Base-by-base conservation (phyloP, 2,329 filamentous ascomycete genomes). In the Akanthomyces lecanii region DNA sequence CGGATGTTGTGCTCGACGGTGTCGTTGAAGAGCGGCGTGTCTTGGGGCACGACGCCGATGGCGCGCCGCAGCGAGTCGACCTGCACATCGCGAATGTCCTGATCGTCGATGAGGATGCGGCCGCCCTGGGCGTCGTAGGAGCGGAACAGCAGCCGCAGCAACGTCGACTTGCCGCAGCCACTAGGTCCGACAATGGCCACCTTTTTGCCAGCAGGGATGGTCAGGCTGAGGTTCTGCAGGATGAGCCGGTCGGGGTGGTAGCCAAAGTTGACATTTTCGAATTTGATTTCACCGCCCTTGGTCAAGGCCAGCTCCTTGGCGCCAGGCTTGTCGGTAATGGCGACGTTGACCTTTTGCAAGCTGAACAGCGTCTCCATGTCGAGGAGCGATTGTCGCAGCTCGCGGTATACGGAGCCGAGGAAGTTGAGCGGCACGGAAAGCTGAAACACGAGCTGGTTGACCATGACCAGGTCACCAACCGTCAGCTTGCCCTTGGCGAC, bases 291-390 rank as follows among this genome's bases (percentile, higher is more conserved):
- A 56, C 95, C 95, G 18, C 93, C 92, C 66, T 84, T 86, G 50
- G 82, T 82, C 16, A 99, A 82, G 10, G 83, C 77, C 1, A 99
- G 82, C 0, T 89, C 82, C 71, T 88, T 87, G 0, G 94, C 92
- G 69, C 90, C 80, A 1, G 89, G 84, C 61, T 85, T 82, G 69
- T 99, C 93, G 69, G 86, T 88, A 72, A 99, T 90, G 44, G 85
- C 86, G 14, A 97, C 88, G 68, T 98, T 96, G 72, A 98, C 94
- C 74, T 96, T 98, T 76, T 99, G 95, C 38, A 99, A 82, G 74
- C 91, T 97, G 81, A 99, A 99, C 6, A 99, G 83, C 0, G 95
- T 98, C 77, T 98, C 95, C 95, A 99, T 99, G 74, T 99, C 96
- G 40, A 99, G 82, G 51, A 99, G 82, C 25, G 92, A 97, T 78